Percentiles rank a stretch among this genome's conserved stretches.
Conservation (phyloP, 192 early-diverging fungal genomes). For the Backusella mclennaniae region DNA sequence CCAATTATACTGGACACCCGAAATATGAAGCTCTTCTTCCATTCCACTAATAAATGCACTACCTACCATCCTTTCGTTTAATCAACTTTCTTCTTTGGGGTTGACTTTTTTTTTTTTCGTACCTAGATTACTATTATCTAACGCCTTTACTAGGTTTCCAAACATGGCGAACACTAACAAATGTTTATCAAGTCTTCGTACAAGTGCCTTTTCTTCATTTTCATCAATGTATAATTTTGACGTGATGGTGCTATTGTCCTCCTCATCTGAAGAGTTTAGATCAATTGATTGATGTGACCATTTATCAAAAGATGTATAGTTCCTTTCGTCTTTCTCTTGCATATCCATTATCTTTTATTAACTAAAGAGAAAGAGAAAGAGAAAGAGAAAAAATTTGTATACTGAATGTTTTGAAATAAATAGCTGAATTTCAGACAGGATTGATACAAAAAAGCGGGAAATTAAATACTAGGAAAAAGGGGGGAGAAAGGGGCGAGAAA, state of each 20-base stretch:
- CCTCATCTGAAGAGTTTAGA: not conserved
- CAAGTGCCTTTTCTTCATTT: constrained; percentile 23
- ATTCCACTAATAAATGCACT: constrained; percentile 43
- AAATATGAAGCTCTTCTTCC: constrained; percentile 40
- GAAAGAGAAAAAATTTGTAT: no score
- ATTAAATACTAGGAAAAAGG: not conserved
- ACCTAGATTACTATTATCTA: constrained; percentile 39
- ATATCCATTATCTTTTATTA: not conserved
- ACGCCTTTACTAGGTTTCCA: constrained; percentile 36
- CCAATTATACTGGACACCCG: constrained; percentile 38
- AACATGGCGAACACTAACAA: constrained; percentile 40
- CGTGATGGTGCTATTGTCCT: not conserved
- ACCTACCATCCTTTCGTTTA: constrained; percentile 7
- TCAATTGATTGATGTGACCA: not conserved
- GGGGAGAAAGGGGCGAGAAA: not conserved
- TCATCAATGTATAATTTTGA: not conserved
- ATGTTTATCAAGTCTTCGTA: constrained; percentile 31
- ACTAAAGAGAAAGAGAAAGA: not conserved
- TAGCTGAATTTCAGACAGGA: not conserved
- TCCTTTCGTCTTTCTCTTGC: not conserved
- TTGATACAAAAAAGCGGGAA: not conserved
- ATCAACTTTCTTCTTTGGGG: not conserved
- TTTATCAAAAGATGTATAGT: not conserved
- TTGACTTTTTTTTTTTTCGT: not conserved
- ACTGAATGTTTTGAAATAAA: not conserved